Percentiles rank a stretch among this genome's conserved stretches.
Evolutionary conservation across 2,329 filamentous ascomycete genomes (phyloP).

Genomic region (Capronia epimyces): DNA sequence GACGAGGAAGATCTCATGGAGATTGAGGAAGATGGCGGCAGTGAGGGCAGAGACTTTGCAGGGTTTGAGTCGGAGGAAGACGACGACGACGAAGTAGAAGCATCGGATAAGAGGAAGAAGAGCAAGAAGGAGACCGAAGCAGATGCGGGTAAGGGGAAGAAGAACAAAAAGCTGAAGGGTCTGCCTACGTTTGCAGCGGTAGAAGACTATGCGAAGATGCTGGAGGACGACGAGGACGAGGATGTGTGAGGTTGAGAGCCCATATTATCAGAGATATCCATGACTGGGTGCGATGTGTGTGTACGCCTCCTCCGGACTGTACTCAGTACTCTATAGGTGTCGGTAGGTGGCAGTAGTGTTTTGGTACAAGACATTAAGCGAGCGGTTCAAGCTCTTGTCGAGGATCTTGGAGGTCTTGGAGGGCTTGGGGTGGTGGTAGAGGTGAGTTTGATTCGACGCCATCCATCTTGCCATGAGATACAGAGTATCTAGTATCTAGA

Average conservation of each 20-base stretch:
- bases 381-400: background rate
- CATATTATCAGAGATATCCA: background rate
- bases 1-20: conserved; percentile 53
- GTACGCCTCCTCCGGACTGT: too few relatives aligned
- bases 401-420: background rate
- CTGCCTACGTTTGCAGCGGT: conserved; percentile 88
- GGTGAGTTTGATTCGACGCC: background rate
- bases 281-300: too few relatives aligned
- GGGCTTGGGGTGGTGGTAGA: background rate
- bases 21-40: conserved; percentile 33
- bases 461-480: background rate
- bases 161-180: conserved; percentile 70
- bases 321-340: too few relatives aligned
- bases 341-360: background rate
- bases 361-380: background rate
- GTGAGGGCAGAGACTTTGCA: conserved; percentile 10
- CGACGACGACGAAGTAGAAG: conserved; percentile 3
- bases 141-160: conserved; percentile 17
- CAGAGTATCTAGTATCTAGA: background rate
- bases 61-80: conserved; percentile 12
- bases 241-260: conserved; percentile 12
- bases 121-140: conserved; percentile 31
- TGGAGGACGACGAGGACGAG: conserved; percentile 64
- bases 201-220: conserved; percentile 85
- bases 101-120: conserved; percentile 12